Conservation (phyloP, 2,329 filamentous ascomycete genomes). For the Cadophora sp. region DNA sequence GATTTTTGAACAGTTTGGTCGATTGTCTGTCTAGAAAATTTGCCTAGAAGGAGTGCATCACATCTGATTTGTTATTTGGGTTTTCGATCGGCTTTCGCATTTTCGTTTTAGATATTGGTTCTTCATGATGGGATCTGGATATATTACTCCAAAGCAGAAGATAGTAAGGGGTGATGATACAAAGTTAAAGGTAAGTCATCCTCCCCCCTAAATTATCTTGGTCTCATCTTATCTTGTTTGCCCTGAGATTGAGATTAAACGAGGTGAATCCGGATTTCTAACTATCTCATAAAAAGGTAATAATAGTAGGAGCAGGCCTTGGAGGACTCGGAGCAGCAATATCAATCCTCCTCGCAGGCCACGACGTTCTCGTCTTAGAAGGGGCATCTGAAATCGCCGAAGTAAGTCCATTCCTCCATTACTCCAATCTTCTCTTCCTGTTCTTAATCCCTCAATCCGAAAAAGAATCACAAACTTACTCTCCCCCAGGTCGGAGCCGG, state of each 20-base stretch:
- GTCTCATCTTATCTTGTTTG: not conserved
- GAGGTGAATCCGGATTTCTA: not conserved
- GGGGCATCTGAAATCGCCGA: slow-evolving; percentile 50
- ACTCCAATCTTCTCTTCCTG: too few relatives aligned
- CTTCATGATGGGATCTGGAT: not conserved
- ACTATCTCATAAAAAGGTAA: slow-evolving; percentile 41
- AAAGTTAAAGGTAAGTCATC: slow-evolving; percentile 33
- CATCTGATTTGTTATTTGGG: too few relatives aligned
- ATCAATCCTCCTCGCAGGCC: slow-evolving; percentile 41
- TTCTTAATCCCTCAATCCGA: too few relatives aligned
- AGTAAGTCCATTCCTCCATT: slow-evolving; percentile 53
- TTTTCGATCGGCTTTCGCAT: too few relatives aligned
- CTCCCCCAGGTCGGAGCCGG: slow-evolving; percentile 49
- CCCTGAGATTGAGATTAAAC: not conserved
- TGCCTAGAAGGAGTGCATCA: too few relatives aligned
- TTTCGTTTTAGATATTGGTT: too few relatives aligned
- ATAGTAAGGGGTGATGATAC: slow-evolving; percentile 29
- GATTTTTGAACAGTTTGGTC: too few relatives aligned
- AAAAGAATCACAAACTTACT: slow-evolving; percentile 46
- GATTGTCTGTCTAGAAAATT: too few relatives aligned
- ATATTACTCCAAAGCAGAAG: slow-evolving; percentile 29
- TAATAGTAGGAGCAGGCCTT: slow-evolving; percentile 62
- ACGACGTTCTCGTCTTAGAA: slow-evolving; percentile 51
- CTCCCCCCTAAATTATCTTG: too few relatives aligned
- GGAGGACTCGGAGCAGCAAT: slow-evolving; percentile 55